Conservation (phyloP, 2,329 filamentous ascomycete genomes). For the Colletotrichum euphorbiae region DNA sequence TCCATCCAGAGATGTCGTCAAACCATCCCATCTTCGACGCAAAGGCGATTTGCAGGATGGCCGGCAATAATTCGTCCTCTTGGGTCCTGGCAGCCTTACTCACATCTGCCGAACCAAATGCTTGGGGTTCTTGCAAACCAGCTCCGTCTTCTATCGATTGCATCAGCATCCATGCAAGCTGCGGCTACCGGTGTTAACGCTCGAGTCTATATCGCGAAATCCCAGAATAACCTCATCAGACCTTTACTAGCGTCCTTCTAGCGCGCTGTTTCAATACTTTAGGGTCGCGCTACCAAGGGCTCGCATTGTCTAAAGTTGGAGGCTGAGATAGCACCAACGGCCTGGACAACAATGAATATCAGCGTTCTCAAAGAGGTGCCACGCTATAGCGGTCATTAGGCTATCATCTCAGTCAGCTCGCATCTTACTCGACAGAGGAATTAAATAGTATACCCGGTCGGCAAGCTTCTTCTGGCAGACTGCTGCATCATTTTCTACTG, state of each 20-base stretch:
- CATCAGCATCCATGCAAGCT: not conserved
- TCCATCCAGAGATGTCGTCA: not conserved
- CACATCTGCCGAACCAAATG: constrained; percentile 16
- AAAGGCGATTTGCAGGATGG: not conserved
- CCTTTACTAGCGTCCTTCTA: not conserved
- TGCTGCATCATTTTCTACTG: not conserved
- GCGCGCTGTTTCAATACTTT: constrained; percentile 9
- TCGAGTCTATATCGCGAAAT: constrained; percentile 12
- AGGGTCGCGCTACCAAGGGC: constrained; percentile 11
- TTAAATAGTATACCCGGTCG: not conserved
- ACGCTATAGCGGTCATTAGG: not conserved
- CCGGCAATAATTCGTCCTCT: not conserved
- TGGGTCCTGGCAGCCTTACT: not conserved
- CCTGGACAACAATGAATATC: constrained; percentile 7
- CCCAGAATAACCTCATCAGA: constrained; percentile 23
- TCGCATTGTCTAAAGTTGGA: constrained; percentile 8
- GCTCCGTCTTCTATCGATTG: constrained; percentile 18
- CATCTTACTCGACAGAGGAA: not conserved
- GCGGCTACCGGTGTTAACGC: constrained; percentile 16
- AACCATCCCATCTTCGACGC: not conserved
- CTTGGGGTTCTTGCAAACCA: constrained; percentile 9
- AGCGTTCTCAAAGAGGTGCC: not conserved
- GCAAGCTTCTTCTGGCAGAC: not conserved
- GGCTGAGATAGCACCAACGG: constrained; percentile 24
- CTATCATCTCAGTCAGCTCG: not conserved